Conservation (phyloP, 202 grass and related monocot genomes). For the Cymbopogon flexuosus region DNA sequence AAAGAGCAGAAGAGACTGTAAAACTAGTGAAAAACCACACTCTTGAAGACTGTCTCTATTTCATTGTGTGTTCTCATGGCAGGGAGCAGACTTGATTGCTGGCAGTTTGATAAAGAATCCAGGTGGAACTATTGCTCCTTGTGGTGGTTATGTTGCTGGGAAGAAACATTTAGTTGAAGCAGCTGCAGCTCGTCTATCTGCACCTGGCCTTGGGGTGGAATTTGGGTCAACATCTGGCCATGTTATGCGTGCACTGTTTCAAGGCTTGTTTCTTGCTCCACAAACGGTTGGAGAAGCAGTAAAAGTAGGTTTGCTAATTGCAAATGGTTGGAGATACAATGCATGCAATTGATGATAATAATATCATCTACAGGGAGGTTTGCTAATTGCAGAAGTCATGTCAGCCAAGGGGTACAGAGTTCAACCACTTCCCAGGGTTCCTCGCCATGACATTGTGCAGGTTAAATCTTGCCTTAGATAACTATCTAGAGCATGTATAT, state of each 20-base stretch:
- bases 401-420: conserved; percentile 69
- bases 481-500: not conserved
- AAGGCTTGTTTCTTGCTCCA: conserved; percentile 86
- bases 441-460: conserved; percentile 86
- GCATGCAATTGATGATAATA: not conserved
- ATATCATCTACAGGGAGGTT: conserved; percentile 54
- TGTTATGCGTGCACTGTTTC: conserved; percentile 77
- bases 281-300: conserved; percentile 95
- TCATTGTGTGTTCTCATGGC: conserved; percentile 29
- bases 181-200: conserved; percentile 72
- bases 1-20: too few relatives aligned
- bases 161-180: conserved; percentile 65
- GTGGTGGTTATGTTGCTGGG: conserved; percentile 88
- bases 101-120: conserved; percentile 96
- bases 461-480: conserved; percentile 33
- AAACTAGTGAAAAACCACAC: too few relatives aligned
- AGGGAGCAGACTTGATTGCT: conserved; percentile 89
- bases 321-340: not conserved
- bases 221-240: conserved; percentile 75
- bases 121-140: conserved; percentile 78
- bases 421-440: conserved; percentile 53
- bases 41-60: not conserved
- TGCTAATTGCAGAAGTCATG: conserved; percentile 93
- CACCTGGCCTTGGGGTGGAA: conserved; percentile 83
- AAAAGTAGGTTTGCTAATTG: conserved; percentile 44